Evolutionary conservation across 805 yeast genomes (phyloP).

Genomic region (Zygoascus bituminiphila): DNA sequence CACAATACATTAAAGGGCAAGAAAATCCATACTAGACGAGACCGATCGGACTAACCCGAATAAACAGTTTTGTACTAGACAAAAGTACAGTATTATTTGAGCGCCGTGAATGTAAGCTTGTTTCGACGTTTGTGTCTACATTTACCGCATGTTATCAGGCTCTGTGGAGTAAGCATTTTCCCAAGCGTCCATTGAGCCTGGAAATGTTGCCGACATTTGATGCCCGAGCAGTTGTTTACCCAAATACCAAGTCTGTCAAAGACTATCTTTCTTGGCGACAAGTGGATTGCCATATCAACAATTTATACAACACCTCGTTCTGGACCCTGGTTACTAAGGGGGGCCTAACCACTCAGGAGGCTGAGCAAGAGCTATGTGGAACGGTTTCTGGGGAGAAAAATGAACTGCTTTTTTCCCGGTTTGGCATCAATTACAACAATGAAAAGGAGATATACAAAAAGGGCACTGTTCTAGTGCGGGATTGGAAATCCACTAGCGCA

Average conservation of each 20-base stretch:
- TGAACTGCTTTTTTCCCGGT: constrained; percentile 69
- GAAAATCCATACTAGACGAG: too few species aligned
- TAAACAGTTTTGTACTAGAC: constrained; percentile 54
- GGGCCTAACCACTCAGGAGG: constrained; percentile 64
- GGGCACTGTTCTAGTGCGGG: constrained; percentile 62
- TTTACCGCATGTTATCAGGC: constrained; percentile 69
- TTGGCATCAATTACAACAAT: constrained; percentile 82
- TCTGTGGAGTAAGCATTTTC: constrained; percentile 57
- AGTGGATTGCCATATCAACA: constrained; percentile 91
- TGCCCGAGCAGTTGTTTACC: constrained; percentile 83
- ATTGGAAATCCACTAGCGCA: constrained; percentile 19
- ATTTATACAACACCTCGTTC: constrained; percentile 84
- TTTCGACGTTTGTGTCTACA: constrained; percentile 72
- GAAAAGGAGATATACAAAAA: constrained; percentile 84
- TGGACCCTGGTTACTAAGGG: constrained; percentile 77
- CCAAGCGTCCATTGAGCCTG: constrained; percentile 38
- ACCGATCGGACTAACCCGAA: too few species aligned
- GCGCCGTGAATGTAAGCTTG: constrained; percentile 72
- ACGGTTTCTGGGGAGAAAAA: constrained; percentile 79
- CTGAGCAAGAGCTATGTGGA: constrained; percentile 66
- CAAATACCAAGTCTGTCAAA: constrained; percentile 47
- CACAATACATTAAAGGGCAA: background rate
- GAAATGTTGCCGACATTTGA: constrained; percentile 78
- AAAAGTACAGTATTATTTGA: constrained; percentile 64
- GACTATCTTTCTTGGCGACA: constrained; percentile 94